Evolutionary conservation across 2,329 filamentous ascomycete species (phyloP).

Genomic region (Colletotrichum sp.): DNA sequence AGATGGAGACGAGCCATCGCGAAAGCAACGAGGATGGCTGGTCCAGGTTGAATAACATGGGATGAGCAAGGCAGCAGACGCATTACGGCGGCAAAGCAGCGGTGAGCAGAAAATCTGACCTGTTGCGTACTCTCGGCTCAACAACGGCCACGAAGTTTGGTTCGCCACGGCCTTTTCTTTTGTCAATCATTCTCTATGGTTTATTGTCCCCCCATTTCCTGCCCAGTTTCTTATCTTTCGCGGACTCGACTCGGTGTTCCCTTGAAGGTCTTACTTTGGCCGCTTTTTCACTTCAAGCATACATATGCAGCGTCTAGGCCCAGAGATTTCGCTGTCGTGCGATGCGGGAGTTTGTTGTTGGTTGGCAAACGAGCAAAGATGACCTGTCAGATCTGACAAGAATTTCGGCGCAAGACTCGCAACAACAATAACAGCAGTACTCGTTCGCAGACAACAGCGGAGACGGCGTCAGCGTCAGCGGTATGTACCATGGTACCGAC

Average conservation of each 20-base stretch:
- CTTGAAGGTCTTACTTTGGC: not conserved
- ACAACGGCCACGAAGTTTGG: not conserved
- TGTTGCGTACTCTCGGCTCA: not conserved
- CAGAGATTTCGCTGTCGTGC: not conserved
- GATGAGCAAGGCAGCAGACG: not conserved
- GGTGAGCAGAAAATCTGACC: constrained; percentile 20
- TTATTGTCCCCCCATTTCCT: not conserved
- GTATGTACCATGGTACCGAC: not conserved
- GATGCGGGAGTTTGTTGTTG: constrained; percentile 1
- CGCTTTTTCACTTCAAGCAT: not conserved
- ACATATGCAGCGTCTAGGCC: not conserved
- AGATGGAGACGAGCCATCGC: not conserved
- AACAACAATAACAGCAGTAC: not conserved
- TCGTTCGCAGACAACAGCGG: not conserved
- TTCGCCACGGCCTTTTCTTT: not conserved
- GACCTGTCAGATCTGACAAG: constrained; percentile 19
- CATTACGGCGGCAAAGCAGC: constrained; percentile 17
- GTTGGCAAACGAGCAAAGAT: constrained; percentile 10
- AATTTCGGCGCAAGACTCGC: constrained; percentile 5
- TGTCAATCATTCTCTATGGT: not conserved
- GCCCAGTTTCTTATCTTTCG: not conserved
- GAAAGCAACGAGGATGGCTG: not conserved
- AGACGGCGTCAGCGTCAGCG: not conserved
- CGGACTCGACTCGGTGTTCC: not conserved
- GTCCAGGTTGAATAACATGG: not conserved